Percentiles rank a stretch among this genome's conserved stretches.
Conservation (phyloP, 2,329 filamentous ascomycete species). For the Trichoderma semiorbis region DNA sequence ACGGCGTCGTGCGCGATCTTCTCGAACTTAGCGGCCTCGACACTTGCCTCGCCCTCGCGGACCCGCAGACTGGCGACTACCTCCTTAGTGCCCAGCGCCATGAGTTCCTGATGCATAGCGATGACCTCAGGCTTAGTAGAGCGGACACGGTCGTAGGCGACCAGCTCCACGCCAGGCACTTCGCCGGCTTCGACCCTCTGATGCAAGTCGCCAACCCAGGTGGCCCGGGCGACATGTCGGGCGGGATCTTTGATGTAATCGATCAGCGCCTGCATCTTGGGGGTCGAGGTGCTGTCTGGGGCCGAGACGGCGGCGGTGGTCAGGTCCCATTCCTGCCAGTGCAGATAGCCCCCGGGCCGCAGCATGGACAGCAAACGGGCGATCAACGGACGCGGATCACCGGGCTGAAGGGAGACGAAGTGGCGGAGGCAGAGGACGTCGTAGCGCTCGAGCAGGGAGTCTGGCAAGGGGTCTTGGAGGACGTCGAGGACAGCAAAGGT, state of each 20-base stretch:
- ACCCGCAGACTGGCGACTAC: neutral
- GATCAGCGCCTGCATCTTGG: neutral
- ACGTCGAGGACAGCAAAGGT: neutral
- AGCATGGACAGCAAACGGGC: neutral
- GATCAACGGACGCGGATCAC: neutral
- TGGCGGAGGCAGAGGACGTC: neutral
- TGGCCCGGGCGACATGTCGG: neutral
- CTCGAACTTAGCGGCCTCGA: neutral
- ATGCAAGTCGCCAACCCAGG: neutral
- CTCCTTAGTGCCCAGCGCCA: neutral
- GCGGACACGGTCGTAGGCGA: neutral
- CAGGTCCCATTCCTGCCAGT: neutral
- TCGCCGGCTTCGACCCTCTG: neutral
- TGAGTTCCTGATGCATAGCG: neutral
- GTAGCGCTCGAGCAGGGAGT: neutral
- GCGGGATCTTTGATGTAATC: neutral
- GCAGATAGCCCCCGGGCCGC: neutral
- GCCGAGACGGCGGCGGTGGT: constrained; percentile 8
- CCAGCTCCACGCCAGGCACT: neutral
- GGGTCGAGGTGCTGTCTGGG: neutral
- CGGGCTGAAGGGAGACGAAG: neutral
- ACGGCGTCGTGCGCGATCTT: neutral
- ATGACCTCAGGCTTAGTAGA: neutral
- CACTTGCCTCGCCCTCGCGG: neutral
- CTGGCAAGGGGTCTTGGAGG: neutral